A percentile compares a stretch with the other conserved stretches of the same genome.
Evolutionary conservation across 1,284 basidiomycete genomes (phyloP).

Genomic region (Pseudozyma tsukubaensis): DNA sequence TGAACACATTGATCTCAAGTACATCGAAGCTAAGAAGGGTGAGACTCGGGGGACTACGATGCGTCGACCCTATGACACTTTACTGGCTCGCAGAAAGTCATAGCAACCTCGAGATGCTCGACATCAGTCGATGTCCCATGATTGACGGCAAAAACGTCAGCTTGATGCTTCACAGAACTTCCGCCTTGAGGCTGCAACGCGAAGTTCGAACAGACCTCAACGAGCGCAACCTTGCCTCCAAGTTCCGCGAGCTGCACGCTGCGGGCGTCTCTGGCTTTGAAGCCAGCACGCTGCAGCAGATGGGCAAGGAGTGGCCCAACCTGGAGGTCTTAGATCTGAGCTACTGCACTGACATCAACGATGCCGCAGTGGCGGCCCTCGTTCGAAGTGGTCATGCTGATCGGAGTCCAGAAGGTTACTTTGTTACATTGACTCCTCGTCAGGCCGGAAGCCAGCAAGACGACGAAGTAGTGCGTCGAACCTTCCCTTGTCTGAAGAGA

Average conservation of each 20-base stretch:
- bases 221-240: no score
- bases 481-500: constrained; percentile 75
- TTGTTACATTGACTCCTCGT: constrained; percentile 40
- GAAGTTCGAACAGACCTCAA: no score
- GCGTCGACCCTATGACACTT: constrained; percentile 80
- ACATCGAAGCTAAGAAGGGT: constrained; percentile 76
- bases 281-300: constrained; percentile 73
- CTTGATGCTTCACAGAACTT: constrained; percentile 29
- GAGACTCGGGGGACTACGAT: constrained; percentile 77
- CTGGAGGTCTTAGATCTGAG: constrained; percentile 86
- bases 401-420: constrained; percentile 15
- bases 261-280: constrained; percentile 76
- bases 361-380: constrained; percentile 80
- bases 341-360: constrained; percentile 75
- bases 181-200: no score
- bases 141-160: constrained; percentile 76
- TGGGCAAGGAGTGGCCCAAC: constrained; percentile 70
- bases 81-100: constrained; percentile 76
- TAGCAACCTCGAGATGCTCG: constrained; percentile 74
- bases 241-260: constrained; percentile 72
- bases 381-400: constrained; percentile 68
- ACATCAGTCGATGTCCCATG: constrained; percentile 80
- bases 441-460: constrained; percentile 46
- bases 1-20: constrained; percentile 79
- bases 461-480: constrained; percentile 34